Conservation (phyloP, 306 rosid genomes). For the Biancaea sappan region DNA sequence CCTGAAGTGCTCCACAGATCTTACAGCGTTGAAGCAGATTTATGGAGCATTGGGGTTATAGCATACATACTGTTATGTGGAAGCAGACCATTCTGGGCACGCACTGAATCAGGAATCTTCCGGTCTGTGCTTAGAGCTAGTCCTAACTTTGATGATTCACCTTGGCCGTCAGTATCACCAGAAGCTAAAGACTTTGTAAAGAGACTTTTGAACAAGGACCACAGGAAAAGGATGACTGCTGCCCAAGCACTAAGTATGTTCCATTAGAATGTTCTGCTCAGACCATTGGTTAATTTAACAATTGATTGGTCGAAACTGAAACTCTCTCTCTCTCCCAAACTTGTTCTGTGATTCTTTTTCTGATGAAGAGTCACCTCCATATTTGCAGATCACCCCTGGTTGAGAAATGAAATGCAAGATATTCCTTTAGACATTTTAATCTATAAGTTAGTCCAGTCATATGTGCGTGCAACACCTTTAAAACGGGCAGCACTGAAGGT, state of each 20-base stretch:
- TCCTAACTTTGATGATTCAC: constrained; percentile 84
- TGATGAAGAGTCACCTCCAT: constrained; percentile 35
- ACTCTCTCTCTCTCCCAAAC: background rate
- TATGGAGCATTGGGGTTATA: constrained; percentile 98
- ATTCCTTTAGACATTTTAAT: constrained; percentile 82
- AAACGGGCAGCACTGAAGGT: constrained; percentile 90
- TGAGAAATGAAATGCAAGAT: constrained; percentile 63
- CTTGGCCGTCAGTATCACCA: constrained; percentile 83
- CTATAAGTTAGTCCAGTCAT: constrained; percentile 79
- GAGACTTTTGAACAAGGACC: constrained; percentile 95
- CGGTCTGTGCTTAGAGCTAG: constrained; percentile 94
- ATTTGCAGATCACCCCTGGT: constrained; percentile 92
- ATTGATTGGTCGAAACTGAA: constrained; percentile 25
- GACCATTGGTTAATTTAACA: constrained; percentile 22
- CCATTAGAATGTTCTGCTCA: constrained; percentile 31
- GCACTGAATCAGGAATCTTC: constrained; percentile 94
- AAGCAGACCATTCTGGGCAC: constrained; percentile 97
- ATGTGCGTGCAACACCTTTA: constrained; percentile 75
- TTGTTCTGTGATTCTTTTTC: constrained; percentile 17
- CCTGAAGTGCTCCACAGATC: constrained; percentile 99
- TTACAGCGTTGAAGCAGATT: constrained; percentile 88
- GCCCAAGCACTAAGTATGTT: constrained; percentile 91
- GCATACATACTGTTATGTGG: constrained; percentile 85
- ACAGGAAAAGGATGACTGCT: constrained; percentile 94
- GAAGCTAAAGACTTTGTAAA: constrained; percentile 96